A percentile compares a stretch with the other conserved stretches of the same genome.
phyloP scores from a whole-genome alignment of 140 eudicot genomes.

The Anethum foeniculum region DNA sequence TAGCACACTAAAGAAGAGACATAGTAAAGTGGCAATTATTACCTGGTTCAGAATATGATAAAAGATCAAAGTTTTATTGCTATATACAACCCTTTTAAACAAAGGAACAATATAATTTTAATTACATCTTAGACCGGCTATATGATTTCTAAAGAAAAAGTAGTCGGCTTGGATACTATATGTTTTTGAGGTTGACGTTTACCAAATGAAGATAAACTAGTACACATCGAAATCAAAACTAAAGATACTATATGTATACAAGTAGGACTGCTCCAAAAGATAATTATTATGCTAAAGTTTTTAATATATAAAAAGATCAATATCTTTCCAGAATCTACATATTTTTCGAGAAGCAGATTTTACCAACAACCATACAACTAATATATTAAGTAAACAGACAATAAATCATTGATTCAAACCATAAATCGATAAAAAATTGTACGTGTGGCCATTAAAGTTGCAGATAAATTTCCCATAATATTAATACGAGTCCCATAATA shows the following conservation, averaged over 20 bases:
- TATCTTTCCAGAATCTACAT: background rate
- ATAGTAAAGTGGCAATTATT: too few relatives aligned
- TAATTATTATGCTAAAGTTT: background rate
- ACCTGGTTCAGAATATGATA: too few relatives aligned
- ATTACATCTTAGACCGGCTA: background rate
- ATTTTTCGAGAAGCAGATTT: background rate
- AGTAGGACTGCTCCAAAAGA: background rate
- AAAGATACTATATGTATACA: background rate
- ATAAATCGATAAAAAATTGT: background rate
- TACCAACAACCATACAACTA: background rate
- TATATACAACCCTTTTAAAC: background rate
- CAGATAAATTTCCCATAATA: slow-evolving; percentile 27
- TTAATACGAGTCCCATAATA: too few relatives aligned
- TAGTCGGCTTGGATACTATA: too few relatives aligned
- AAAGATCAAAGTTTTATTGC: too few relatives aligned
- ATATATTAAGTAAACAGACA: background rate
- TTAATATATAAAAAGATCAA: background rate
- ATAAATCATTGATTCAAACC: too few relatives aligned
- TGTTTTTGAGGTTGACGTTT: background rate
- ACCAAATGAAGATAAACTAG: background rate
- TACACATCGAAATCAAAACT: background rate
- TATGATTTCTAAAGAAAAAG: background rate
- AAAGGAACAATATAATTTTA: background rate
- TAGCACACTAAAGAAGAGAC: too few relatives aligned
- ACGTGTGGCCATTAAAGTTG: slow-evolving; percentile 56